Evolutionary conservation across 306 rosid species (phyloP).

Genomic region (Vigna reflexopilosa): DNA sequence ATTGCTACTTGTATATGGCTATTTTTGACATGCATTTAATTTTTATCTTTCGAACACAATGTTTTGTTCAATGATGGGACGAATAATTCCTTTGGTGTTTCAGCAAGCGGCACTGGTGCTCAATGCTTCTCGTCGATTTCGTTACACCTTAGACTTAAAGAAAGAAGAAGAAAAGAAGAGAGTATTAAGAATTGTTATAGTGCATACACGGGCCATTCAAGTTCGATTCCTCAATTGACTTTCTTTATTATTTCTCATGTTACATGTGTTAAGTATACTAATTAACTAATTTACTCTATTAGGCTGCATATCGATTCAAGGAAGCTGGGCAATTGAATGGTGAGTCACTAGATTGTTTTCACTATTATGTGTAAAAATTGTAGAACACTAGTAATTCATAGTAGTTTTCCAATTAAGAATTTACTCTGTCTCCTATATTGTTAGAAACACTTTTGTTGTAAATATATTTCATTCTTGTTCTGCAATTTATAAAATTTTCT

Average conservation of each 20-base stretch:
- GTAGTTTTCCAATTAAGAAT: background rate
- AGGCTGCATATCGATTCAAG: constrained; percentile 88
- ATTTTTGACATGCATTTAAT: background rate
- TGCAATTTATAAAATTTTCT: background rate
- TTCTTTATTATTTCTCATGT: constrained; percentile 21
- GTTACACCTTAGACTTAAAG: constrained; percentile 93
- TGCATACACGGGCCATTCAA: constrained; percentile 77
- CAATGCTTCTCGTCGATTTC: constrained; percentile 97
- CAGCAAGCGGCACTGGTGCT: constrained; percentile 96
- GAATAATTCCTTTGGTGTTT: constrained; percentile 38
- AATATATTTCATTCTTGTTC: background rate
- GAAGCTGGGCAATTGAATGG: constrained; percentile 61
- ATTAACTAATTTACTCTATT: constrained; percentile 35
- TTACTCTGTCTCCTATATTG: constrained; percentile 10
- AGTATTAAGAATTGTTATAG: constrained; percentile 69
- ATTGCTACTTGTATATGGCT: constrained; percentile 16
- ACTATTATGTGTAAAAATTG: constrained; percentile 13
- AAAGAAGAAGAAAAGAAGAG: constrained; percentile 77
- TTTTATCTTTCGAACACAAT: background rate
- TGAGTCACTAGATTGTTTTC: constrained; percentile 41
- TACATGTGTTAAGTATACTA: constrained; percentile 27
- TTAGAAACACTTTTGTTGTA: background rate
- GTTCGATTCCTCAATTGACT: constrained; percentile 49
- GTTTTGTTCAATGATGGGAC: constrained; percentile 27
- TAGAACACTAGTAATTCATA: background rate